Conservation (phyloP, 805 yeast species). For the Kazachstania viticola region DNA sequence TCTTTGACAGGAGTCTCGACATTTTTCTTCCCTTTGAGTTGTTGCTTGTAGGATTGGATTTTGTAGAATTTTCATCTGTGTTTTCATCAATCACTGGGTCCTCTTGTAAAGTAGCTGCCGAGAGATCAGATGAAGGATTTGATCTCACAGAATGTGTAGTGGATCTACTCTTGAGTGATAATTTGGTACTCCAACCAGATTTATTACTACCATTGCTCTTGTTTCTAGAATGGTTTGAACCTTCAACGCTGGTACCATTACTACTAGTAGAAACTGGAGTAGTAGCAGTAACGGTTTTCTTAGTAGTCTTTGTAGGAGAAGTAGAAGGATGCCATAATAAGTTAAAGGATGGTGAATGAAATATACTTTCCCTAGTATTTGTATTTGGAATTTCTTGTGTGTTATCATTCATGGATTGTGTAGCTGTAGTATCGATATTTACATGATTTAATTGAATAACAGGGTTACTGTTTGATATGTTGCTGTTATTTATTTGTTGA, state of each 20-base stretch:
- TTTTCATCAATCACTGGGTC: no score
- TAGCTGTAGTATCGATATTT: background rate
- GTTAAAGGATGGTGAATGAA: slow-evolving; percentile 18
- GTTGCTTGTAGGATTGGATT: no score
- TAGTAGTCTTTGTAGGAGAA: slow-evolving; percentile 3
- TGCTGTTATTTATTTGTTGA: background rate
- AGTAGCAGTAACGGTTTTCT: no score
- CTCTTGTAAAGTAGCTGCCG: background rate
- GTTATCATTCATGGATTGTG: background rate
- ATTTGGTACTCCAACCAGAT: slow-evolving; percentile 14
- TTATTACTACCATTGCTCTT: slow-evolving; percentile 11
- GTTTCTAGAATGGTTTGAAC: slow-evolving; percentile 9
- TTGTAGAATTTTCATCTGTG: no score
- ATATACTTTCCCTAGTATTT: slow-evolving; percentile 7
- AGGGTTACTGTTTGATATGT: background rate
- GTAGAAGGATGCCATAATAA: slow-evolving; percentile 16
- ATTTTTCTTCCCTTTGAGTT: slow-evolving; percentile 16
- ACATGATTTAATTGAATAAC: background rate
- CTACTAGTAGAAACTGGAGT: background rate
- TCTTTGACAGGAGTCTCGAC: slow-evolving; percentile 19
- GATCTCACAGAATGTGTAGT: no score
- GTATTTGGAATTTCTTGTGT: no score
- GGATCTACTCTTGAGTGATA: slow-evolving; percentile 5
- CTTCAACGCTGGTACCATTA: background rate
- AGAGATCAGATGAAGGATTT: no score